phyloP scores from a whole-genome alignment of 257 asterid genomes.

The Fraxinus americana region DNA sequence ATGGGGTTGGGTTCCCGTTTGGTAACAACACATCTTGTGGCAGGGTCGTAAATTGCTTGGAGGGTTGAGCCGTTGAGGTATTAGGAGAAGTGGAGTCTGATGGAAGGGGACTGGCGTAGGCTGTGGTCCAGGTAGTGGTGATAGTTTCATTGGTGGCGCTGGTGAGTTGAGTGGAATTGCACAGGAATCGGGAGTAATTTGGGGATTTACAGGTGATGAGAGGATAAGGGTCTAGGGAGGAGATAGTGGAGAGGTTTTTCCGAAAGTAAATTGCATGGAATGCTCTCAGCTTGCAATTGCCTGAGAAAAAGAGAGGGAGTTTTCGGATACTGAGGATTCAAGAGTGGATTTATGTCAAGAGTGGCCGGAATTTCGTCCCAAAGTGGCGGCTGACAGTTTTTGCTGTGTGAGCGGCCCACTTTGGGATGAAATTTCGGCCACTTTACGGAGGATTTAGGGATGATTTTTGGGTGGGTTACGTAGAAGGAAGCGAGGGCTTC shows the following conservation, averaged over 20 bases:
- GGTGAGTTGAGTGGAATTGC: constrained; percentile 35
- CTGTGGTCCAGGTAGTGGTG: constrained; percentile 37
- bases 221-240: constrained; percentile 28
- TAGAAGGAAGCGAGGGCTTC: no score
- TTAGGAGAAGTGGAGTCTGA: constrained; percentile 28
- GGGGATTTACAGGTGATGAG: constrained; percentile 24
- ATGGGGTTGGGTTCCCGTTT: constrained; percentile 25
- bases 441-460: no score
- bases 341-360: no score
- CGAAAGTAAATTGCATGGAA: constrained; percentile 49
- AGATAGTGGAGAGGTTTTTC: constrained; percentile 36
- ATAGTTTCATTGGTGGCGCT: constrained; percentile 38
- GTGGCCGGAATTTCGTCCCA: no score
- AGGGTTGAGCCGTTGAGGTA: constrained; percentile 37
- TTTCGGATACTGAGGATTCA: no score
- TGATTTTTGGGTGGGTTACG: no score
- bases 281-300: constrained; percentile 53
- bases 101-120: constrained; percentile 24
- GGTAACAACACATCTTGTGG: constrained; percentile 51
- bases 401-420: no score
- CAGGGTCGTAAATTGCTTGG: constrained; percentile 52
- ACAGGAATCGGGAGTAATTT: constrained; percentile 37
- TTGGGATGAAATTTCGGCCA: no score
- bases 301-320: no score
- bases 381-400: no score